A percentile compares a stretch with the other conserved stretches of the same genome.
Conservation (phyloP, 768 basidiomycete genomes). For the Suillus decipiens region DNA sequence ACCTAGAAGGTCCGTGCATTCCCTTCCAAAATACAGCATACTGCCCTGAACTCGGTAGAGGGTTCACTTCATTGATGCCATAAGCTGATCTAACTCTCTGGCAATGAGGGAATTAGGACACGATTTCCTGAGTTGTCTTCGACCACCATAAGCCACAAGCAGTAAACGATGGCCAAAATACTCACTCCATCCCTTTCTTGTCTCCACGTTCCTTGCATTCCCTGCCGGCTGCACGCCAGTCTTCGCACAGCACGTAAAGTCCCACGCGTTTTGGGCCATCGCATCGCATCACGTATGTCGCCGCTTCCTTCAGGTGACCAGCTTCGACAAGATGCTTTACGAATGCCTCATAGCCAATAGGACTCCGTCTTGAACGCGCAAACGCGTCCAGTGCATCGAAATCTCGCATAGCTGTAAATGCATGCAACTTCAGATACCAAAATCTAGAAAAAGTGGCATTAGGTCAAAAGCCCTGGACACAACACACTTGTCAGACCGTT, state of each 20-base stretch:
- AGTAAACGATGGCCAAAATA: constrained; percentile 21
- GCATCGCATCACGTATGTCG: constrained; percentile 77
- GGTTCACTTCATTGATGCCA: constrained; percentile 63
- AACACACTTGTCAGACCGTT: constrained; percentile 57
- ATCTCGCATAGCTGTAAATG: constrained; percentile 75
- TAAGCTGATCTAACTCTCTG: constrained; percentile 72
- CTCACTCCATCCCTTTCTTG: constrained; percentile 82
- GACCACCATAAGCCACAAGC: constrained; percentile 11
- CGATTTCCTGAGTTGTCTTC: constrained; percentile 67
- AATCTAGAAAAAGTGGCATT: constrained; percentile 52
- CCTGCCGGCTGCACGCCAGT: constrained; percentile 85
- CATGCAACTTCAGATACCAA: constrained; percentile 91
- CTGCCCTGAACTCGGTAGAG: not conserved
- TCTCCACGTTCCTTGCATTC: constrained; percentile 91
- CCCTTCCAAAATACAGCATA: not conserved
- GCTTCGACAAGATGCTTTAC: constrained; percentile 76
- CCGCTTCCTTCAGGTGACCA: constrained; percentile 76
- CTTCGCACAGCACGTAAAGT: constrained; percentile 86
- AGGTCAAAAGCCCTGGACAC: not conserved
- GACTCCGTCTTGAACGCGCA: constrained; percentile 84
- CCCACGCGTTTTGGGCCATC: constrained; percentile 83
- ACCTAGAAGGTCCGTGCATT: not conserved
- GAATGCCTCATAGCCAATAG: constrained; percentile 94
- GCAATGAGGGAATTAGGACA: constrained; percentile 82
- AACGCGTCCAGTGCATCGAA: constrained; percentile 88